Evolutionary conservation across 2,329 filamentous ascomycete genomes (phyloP).

Genomic region (Fragosphaeria purpurea): DNA sequence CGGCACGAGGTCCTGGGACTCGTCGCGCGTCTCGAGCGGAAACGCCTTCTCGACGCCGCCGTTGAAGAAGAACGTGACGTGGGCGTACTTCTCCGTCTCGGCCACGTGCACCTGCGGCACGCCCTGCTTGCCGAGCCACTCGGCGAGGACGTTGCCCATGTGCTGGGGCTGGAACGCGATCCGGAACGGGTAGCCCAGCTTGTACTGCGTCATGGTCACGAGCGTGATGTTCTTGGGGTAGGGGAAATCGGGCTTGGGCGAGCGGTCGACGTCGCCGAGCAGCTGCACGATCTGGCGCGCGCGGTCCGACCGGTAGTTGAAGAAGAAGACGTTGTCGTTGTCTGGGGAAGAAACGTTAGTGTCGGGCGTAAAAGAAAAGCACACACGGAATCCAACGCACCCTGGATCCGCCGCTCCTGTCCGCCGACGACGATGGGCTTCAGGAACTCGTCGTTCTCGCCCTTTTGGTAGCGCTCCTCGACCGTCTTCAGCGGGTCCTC

Average conservation of each 20-base stretch:
- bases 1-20: conserved; percentile 66
- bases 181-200: conserved; percentile 84
- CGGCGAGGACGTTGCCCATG: conserved; percentile 97
- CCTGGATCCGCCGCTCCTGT: conserved; percentile 74
- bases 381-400: too few relatives aligned
- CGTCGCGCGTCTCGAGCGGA: conserved; percentile 80
- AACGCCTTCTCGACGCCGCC: conserved; percentile 96
- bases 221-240: conserved; percentile 79
- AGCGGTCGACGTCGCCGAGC: conserved; percentile 83
- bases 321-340: conserved; percentile 94
- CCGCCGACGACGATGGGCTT: conserved; percentile 95
- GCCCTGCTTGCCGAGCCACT: conserved; percentile 85
- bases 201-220: conserved; percentile 98
- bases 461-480: conserved; percentile 76
- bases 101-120: conserved; percentile 93
- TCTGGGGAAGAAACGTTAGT: conserved; percentile 38
- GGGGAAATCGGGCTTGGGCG: conserved; percentile 78
- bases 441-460: conserved; percentile 93
- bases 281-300: conserved; percentile 94
- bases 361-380: too few relatives aligned
- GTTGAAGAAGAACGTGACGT: conserved; percentile 99
- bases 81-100: conserved; percentile 98
- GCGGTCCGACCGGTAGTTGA: conserved; percentile 99
- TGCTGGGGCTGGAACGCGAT: conserved; percentile 88
- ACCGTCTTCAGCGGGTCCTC: conserved; percentile 78